phyloP scores from a whole-genome alignment of 345 rosid genomes.

The Mallotus nudiflorus region DNA sequence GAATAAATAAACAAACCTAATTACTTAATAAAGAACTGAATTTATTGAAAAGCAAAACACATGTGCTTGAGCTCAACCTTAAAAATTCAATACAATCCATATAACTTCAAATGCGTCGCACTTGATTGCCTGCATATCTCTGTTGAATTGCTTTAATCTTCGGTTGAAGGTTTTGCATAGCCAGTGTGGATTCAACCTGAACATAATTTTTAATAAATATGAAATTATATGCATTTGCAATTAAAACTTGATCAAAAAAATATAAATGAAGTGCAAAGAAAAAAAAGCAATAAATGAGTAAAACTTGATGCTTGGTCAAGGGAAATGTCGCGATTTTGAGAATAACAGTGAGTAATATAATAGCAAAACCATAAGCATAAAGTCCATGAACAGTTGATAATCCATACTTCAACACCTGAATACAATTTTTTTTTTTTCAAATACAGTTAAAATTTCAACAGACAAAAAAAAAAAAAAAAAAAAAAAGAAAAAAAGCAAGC shows the following conservation, averaged over 20 bases:
- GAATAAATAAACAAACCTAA: conserved; percentile 12
- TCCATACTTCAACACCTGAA: conserved; percentile 81
- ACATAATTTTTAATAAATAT: conserved; percentile 12
- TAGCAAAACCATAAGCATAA: conserved; percentile 88
- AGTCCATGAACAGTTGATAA: conserved; percentile 78
- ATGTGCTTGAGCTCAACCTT: conserved; percentile 5
- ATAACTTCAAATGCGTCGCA: conserved; percentile 24
- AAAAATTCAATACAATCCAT: conserved; percentile 5
- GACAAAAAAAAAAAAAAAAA: too few relatives aligned
- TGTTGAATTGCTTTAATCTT: conserved; percentile 96
- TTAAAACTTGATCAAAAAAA: not conserved
- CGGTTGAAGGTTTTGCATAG: conserved; percentile 98
- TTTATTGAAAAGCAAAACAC: not conserved
- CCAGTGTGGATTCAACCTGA: conserved; percentile 94
- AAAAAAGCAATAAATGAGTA: not conserved
- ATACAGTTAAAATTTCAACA: not conserved
- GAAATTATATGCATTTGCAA: not conserved
- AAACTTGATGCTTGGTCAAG: conserved; percentile 87
- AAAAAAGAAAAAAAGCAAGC: not conserved
- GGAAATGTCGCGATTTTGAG: conserved; percentile 82
- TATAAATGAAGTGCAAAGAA: not conserved
- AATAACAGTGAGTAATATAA: conserved; percentile 80
- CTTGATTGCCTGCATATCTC: conserved; percentile 98
- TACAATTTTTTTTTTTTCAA: not conserved
- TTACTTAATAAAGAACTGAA: not conserved